Base-by-base conservation (phyloP, 495 filamentous ascomycete species). In the Penicillium desertorum region DNA sequence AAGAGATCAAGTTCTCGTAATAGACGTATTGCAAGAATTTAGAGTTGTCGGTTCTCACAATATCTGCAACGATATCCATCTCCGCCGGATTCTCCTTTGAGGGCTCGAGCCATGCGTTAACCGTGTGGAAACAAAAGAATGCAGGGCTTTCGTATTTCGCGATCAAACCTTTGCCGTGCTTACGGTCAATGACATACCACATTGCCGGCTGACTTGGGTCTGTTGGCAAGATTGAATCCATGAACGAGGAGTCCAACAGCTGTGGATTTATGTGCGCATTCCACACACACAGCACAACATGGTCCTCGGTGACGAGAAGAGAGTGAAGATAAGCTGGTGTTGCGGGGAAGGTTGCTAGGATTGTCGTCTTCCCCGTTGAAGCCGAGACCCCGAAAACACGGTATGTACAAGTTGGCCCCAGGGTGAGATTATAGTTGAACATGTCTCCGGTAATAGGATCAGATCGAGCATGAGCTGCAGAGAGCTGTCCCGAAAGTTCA, bases 61-160 rank as follows among this genome's bases (percentile, higher is more conserved):
- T 58, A 45, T 90, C 88, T 51, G 80, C 80, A 20, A 85, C 68
- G 14, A 90, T 78, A 54, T 85, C 75, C 6, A 65, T 71, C 30
- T 76, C 68, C 20, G 62, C 61, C 1, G 69, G 50, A 20, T 78
- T 71, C 5, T 63, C 65, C 3, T 65, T 27, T 0, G 73, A 73
- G 0, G 68, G 57, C 54, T 88, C 83, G 58, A 90, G 84, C 71
- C 84, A 92, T 0, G 88, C 81, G 61, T 92, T 92, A 62, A 89
- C 75, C 5, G 84, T 81, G 71, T 93, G 88, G 71, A 92, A 92
- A 69, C 79, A 83, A 74, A 90, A 93, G 54, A 86, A 85, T 0
- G 85, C 78, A 0, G 76, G 73, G 23, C 76, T 83, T 29, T 86
- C 79, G 63, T 82, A 87, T 17, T 69, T 77, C 5, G 76, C 83